A percentile compares a stretch with the other conserved stretches of the same genome.
Conservation (phyloP, 148 eudicot genomes). For the Salicornia ramosissima region DNA sequence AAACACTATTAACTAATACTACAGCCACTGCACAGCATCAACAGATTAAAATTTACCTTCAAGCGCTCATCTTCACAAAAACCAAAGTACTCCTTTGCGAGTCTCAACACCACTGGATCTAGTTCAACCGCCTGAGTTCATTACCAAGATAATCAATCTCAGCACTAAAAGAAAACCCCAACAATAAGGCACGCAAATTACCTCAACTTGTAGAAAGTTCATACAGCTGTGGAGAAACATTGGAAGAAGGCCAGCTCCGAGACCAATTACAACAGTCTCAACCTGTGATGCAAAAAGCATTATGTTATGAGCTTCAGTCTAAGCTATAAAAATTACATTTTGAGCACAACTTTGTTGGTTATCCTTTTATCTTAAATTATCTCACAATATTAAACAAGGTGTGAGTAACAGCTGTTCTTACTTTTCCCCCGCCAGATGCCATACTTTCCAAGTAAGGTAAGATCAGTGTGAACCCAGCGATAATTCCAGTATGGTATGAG, state of each 20-base stretch:
- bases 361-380: background rate
- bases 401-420: slow-evolving; percentile 23
- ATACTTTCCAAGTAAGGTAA: slow-evolving; percentile 49
- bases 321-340: background rate
- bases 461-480: slow-evolving; percentile 74
- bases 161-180: slow-evolving; percentile 15
- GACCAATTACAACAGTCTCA: slow-evolving; percentile 75
- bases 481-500: slow-evolving; percentile 77
- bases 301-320: background rate
- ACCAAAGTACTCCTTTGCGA: slow-evolving; percentile 69
- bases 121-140: slow-evolving; percentile 71
- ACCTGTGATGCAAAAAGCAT: slow-evolving; percentile 39
- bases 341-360: background rate
- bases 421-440: slow-evolving; percentile 47
- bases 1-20: background rate
- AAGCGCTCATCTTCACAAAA: slow-evolving; percentile 64
- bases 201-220: slow-evolving; percentile 59
- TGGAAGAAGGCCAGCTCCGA: slow-evolving; percentile 96
- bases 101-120: slow-evolving; percentile 65
- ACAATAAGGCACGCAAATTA: slow-evolving; percentile 26
- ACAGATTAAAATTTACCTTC: slow-evolving; percentile 46
- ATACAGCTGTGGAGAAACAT: slow-evolving; percentile 72
- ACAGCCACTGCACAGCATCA: background rate
- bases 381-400: slow-evolving; percentile 1
- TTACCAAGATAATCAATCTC: slow-evolving; percentile 12